phyloP scores from a whole-genome alignment of 371 early-diverging fungal species.

The Saksenaea vasiformis region DNA sequence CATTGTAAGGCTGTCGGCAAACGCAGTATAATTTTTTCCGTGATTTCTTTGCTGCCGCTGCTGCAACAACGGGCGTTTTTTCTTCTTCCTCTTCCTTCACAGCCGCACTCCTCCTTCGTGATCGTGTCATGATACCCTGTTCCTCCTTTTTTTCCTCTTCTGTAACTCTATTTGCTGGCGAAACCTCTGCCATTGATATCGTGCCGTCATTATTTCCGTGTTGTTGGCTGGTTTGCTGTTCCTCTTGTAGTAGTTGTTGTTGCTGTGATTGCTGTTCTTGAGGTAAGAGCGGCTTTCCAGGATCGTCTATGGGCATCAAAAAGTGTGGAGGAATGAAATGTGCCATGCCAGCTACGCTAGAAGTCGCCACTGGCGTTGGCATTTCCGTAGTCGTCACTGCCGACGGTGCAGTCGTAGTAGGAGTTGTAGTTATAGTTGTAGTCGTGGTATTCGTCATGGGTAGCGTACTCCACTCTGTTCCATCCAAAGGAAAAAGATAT shows the following conservation, averaged over 20 bases:
- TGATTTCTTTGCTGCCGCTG: constrained; percentile 7
- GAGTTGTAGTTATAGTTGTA: constrained; percentile 6
- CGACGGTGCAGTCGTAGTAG: background rate
- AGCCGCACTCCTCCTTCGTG: constrained; percentile 4
- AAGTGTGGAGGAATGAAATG: constrained; percentile 12
- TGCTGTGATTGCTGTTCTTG: background rate
- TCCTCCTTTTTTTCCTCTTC: constrained; percentile 10
- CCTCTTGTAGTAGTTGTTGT: background rate
- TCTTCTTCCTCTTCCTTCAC: constrained; percentile 19
- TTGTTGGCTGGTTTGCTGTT: background rate
- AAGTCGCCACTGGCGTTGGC: background rate
- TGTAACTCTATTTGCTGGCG: background rate
- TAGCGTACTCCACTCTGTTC: constrained; percentile 11
- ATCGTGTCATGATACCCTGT: constrained; percentile 18
- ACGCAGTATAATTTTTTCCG: constrained; percentile 70
- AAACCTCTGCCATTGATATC: background rate
- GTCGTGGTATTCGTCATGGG: constrained; percentile 8
- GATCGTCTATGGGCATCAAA: background rate
- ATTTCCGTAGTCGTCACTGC: background rate
- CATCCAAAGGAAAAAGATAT: constrained; percentile 17
- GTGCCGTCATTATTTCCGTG: background rate
- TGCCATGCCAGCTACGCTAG: background rate
- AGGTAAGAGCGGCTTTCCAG: background rate
- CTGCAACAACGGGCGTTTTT: background rate
- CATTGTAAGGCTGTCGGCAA: constrained; percentile 69